Base-by-base conservation (phyloP, 1,284 basidiomycete species). In the Ceratobasidium sp. region DNA sequence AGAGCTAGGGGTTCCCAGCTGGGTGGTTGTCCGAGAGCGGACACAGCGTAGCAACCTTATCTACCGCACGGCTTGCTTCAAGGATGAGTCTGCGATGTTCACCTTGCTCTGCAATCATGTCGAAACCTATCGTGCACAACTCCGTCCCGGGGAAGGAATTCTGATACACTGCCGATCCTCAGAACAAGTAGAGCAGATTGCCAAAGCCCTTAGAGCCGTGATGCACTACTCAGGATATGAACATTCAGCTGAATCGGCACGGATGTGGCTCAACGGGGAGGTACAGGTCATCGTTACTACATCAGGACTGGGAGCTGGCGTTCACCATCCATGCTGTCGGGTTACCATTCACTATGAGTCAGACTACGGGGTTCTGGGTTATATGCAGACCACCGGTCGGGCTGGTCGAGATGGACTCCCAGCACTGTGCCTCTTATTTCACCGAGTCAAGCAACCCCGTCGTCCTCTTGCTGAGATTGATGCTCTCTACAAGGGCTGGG, bases 31-130 rank as follows among this genome's bases (percentile, higher is more conserved):
- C 5, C 65, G 65, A 10, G 65, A 67, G 46, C 4, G 3, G 20
- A 67, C 65, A 23, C 65, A 67, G 44, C 65, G 65, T 26, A 20
- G 15, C 3, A 67, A 67, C n/a, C 20, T 67, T 10, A n/a, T 7
- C 6, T 67, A 50, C 26, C 44, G 48, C 26, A 67, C 48, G 7
- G 44, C 44, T 9, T 2, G 10, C 9, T 67, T 46, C 44, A 26
- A 10, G n/a, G 20, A 26, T 17, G 6, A 6, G 9, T 7, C n/a
- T 23, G n/a, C 10, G 2, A 28, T 44, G 5, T 2, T 5, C 17
- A 12, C 23, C n/a, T n/a, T 5, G 10, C 33, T 67, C n/a, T 26
- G n/a, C 12, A 23, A 17, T 6, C 65, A 67, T 13, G 44, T 48
- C 44, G 28, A 67, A 26, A 9, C 2, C 3, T 67, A 46, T 33